Conservation (phyloP, 345 rosid genomes). For the Tarenaya hassleriana region DNA sequence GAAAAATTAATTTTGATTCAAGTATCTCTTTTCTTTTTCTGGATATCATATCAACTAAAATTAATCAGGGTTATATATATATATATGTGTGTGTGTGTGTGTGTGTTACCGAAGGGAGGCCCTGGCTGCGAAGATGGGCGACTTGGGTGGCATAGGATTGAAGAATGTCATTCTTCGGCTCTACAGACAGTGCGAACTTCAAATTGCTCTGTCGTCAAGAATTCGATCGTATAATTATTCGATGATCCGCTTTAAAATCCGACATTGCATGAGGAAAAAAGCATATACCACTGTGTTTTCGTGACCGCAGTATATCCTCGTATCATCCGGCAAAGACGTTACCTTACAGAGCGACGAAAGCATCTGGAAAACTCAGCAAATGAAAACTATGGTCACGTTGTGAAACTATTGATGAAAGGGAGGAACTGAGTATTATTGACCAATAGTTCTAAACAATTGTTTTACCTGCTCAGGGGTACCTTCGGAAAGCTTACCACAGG, state of each 20-base stretch:
- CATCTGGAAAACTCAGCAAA: conserved; percentile 56
- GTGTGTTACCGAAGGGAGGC: conserved; percentile 81
- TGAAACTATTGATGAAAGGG: conserved; percentile 14
- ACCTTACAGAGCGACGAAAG: conserved; percentile 69
- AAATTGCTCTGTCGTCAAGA: conserved; percentile 59
- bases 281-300: conserved; percentile 91
- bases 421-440: background rate
- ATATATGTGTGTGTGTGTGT: too few species aligned
- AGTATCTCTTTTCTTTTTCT: too few species aligned
- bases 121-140: conserved; percentile 76
- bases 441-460: background rate
- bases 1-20: too few species aligned
- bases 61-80: too few species aligned
- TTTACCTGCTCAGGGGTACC: conserved; percentile 86
- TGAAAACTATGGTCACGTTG: background rate
- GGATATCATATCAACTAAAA: too few species aligned
- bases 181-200: conserved; percentile 84
- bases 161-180: conserved; percentile 84
- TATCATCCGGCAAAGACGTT: conserved; percentile 73
- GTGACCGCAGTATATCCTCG: conserved; percentile 77
- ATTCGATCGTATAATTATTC: conserved; percentile 17
- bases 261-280: background rate
- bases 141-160: conserved; percentile 70
- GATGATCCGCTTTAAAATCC: background rate
- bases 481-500: conserved; percentile 93